phyloP scores from a whole-genome alignment of 2,329 filamentous ascomycete genomes.

The Pseudogymnoascus sp. region DNA sequence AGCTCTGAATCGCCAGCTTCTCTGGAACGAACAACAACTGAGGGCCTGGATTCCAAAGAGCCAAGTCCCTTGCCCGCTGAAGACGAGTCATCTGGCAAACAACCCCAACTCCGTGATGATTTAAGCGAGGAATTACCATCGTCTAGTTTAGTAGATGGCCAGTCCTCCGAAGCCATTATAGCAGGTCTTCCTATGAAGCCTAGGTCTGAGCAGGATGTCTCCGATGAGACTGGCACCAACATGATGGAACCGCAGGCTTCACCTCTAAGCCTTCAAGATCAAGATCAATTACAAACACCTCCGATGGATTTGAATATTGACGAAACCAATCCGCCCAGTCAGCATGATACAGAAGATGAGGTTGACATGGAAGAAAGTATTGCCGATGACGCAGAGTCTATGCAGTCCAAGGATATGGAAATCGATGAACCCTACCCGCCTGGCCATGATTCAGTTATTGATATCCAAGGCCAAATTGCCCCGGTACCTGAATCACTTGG shows the following conservation, averaged over 20 bases:
- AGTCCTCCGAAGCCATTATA: neutral
- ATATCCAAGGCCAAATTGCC: neutral
- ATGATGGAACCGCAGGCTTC: neutral
- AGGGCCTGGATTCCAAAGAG: neutral
- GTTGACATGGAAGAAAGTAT: constrained; percentile 11
- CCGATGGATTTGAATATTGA: neutral
- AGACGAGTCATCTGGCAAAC: neutral
- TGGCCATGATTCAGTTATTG: neutral
- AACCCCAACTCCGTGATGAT: neutral
- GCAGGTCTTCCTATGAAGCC: neutral
- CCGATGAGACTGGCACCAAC: neutral
- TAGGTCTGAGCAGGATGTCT: neutral
- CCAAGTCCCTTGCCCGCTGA: neutral
- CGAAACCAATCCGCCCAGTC: constrained; percentile 3
- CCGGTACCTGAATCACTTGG: neutral
- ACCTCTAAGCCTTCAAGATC: neutral
- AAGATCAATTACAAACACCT: neutral
- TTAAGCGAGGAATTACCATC: neutral
- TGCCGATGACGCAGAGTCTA: neutral
- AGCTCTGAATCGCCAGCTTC: neutral
- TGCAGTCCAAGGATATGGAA: constrained; percentile 1
- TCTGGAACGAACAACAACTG: neutral
- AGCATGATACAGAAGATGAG: constrained; percentile 11
- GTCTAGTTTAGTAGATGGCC: neutral
- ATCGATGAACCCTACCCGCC: neutral